A percentile compares a stretch with the other conserved stretches of the same genome.
These are phyloP conservation scores for Lipomyces mesembrius DNA, from an alignment of 805 yeast genomes.

Conservation along the genomic window DNA sequence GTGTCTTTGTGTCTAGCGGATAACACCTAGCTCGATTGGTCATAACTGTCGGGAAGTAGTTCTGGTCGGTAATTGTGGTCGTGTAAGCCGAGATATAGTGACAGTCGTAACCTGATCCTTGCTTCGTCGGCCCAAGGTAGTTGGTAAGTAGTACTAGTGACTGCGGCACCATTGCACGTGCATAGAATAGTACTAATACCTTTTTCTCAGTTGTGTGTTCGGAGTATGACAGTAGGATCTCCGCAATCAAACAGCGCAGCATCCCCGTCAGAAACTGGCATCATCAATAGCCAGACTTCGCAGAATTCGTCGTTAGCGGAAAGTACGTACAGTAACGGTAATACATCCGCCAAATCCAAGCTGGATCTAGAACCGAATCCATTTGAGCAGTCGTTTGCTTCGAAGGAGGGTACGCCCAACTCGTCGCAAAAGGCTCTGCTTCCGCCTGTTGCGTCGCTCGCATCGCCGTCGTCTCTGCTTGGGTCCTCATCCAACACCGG, in stretches of 20 bases:
- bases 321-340: not conserved
- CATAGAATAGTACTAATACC: not conserved
- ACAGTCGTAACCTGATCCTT: not conserved
- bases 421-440: constrained; percentile 31
- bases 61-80: not conserved
- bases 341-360: constrained; percentile 18
- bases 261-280: not conserved
- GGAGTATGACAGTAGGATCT: constrained; percentile 8
- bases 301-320: not conserved
- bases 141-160: not conserved
- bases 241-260: constrained; percentile 8
- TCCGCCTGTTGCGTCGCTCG: constrained; percentile 38
- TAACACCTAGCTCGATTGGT: constrained; percentile 3
- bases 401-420: constrained; percentile 46
- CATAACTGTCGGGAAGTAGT: constrained; percentile 2
- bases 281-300: not conserved
- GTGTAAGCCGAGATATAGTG: not conserved
- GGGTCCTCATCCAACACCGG: constrained; percentile 23
- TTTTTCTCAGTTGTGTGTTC: not conserved
- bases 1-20: not conserved
- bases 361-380: constrained; percentile 92
- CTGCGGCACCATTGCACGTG: not conserved
- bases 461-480: constrained; percentile 37
- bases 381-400: constrained; percentile 92
- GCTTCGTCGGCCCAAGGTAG: not conserved